These are phyloP conservation scores for Phytopythium mirpurense DNA, from an alignment of 352 stramenopile species.

Conservation along the genomic window DNA sequence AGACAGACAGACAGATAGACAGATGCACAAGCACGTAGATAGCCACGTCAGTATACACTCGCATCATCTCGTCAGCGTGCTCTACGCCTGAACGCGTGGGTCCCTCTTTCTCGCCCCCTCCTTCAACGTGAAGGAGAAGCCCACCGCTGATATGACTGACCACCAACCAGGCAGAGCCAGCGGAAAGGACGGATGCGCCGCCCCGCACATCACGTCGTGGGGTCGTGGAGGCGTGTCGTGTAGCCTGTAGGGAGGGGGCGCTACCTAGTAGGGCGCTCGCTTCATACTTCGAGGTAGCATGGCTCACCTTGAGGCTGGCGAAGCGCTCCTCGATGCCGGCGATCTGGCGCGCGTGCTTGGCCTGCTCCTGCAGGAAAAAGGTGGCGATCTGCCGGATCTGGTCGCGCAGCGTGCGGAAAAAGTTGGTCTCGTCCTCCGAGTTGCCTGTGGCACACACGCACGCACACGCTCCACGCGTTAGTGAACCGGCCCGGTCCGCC, in stretches of 20 bases:
- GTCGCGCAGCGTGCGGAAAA: conserved; percentile 77
- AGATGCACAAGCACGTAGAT: too few relatives aligned
- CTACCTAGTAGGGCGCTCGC: too few relatives aligned
- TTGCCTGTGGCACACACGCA: conserved; percentile 34
- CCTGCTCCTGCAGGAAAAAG: conserved; percentile 83
- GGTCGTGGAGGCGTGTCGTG: too few relatives aligned
- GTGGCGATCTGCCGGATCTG: conserved; percentile 86
- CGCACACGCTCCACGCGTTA: too few relatives aligned
- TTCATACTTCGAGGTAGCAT: too few relatives aligned
- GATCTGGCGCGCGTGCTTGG: conserved; percentile 60
- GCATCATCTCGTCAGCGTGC: too few relatives aligned
- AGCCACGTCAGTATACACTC: too few relatives aligned
- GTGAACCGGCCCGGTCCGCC: too few relatives aligned
- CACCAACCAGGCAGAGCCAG: neutral
- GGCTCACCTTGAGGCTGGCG: conserved; percentile 49
- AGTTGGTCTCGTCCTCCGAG: conserved; percentile 84
- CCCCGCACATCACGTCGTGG: too few relatives aligned
- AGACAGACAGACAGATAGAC: neutral
- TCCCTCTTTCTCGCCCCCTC: neutral
- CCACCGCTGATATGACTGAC: neutral
- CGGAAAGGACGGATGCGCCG: neutral
- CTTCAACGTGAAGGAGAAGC: neutral
- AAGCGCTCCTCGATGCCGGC: conserved; percentile 64
- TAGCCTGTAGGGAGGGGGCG: too few relatives aligned
- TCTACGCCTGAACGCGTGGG: neutral